Evolutionary conservation across 1,284 basidiomycete species (phyloP), one percentile per base, ranked within the genome.

Genomic region (Marasmius fiardii): DNA sequence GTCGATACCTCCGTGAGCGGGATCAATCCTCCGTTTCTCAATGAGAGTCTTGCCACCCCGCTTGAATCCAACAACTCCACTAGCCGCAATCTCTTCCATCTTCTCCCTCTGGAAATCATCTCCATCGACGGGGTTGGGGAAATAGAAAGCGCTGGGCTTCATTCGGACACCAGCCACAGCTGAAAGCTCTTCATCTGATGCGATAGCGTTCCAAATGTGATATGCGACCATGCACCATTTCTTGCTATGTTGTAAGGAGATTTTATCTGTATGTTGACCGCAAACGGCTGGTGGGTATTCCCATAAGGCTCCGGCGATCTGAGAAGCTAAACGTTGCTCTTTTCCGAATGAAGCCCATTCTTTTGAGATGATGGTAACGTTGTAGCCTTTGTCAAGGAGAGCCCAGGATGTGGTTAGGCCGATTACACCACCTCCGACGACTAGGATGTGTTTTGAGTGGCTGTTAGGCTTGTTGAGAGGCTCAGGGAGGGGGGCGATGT

Each of bases 221-320:
- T 72, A 72, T 10, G 67, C 67, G 20, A 64, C 65, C 68, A 70
- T 68, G 52, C 65, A 65, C 70, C 69, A 72, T 26, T 52, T 56
- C 47, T 69, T 68, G 3, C 69, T 68, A 47, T 67, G 63, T n/a
- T 56, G 52, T 33, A 71, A 60, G 18, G 69, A 71, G 43, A 68
- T 64, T 4, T 60, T 58, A 58, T 70, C 69, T n/a, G 69, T 68
- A 58, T 70, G 68, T 37, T 66, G 61, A 23, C 71, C 71, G 52
- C 71, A 71, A 31, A 72, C 71, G 21, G 71, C 69, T 11, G 71
- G 69, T 0, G 69, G 69, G 54, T 65, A 71, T 55, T 72, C 71
- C 69, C 71, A 71, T 12, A 70, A 58, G 14, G 66, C 67, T 12
- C 68, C 68, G 3, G 69, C 67, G 50, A 69, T 68, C 51, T 70